Evolutionary conservation across 179 eudicot genomes (phyloP), one percentile per base, ranked within the genome.

Genomic region (Patellifolia procumbens): DNA sequence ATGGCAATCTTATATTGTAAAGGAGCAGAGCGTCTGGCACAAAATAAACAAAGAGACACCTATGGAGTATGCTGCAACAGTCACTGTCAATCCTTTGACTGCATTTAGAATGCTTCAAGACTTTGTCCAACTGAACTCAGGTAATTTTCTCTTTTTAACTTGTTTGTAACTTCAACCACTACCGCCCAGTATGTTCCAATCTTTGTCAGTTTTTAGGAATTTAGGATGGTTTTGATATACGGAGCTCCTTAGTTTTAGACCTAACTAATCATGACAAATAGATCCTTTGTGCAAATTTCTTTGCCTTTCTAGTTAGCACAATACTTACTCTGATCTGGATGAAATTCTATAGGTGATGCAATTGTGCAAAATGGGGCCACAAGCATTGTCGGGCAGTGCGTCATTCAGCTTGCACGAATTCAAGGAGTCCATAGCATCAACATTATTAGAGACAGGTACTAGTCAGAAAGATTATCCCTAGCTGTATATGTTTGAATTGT

Each of bases 291-390:
- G 35, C 13, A 9, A 60, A 1, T 11, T n/a, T 51, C 1, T 22
- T 52, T 26, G 20, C 17, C 39, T 46, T 61, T n/a, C 29, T 15
- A 6, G 22, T 32, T 49, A 35, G 2, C 11, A n/a, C 9, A 43
- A 24, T 26, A 10, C 51, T 11, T 51, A 56, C 11, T 74, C 65
- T 77, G 62, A 82, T 69, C 28, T 39, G 13, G 71, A 70, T 67
- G 22, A 46, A 16, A 26, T 15, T 73, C 70, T 79, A 35, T 77
- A 94, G 98, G 99, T 64, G 99, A 93, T 81, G 63, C 91, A 49
- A 87, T 95, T 83, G 99, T 95, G 75, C 99, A 95, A 83, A 95
- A 95, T 81, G 99, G 97, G 63, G 92, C 99, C 10, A 92, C 99
- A 42, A 95, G 99, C 90, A 91, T 95, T 24, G 99, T 95, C 66